These are phyloP conservation scores for Colletotrichum scovillei DNA, from an alignment of 2,329 filamentous ascomycete species.

Conservation along the genomic window DNA sequence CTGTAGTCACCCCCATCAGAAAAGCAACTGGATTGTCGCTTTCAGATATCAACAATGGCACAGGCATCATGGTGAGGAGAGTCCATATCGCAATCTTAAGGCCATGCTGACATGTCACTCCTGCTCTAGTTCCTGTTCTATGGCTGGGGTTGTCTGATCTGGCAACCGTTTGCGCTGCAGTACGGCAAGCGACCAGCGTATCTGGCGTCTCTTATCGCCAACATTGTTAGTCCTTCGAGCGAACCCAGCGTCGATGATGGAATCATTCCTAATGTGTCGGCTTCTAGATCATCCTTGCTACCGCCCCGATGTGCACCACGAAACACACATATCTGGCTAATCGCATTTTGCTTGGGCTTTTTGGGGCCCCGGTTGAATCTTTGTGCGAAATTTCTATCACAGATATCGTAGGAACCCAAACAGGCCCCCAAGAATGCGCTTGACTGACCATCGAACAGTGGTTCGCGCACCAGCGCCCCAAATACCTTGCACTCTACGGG, in stretches of 20 bases:
- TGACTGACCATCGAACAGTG: constrained; percentile 35
- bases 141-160: constrained; percentile 58
- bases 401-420: constrained; percentile 45
- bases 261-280: background rate
- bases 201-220: constrained; percentile 48
- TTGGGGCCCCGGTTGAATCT: constrained; percentile 57
- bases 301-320: constrained; percentile 42
- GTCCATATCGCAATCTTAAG: background rate
- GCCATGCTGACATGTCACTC: background rate
- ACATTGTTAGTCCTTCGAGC: constrained; percentile 39
- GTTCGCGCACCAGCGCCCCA: constrained; percentile 55
- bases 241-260: fast-evolving
- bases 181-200: constrained; percentile 57
- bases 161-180: constrained; percentile 58
- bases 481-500: constrained; percentile 56
- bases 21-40: constrained; percentile 46
- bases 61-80: constrained; percentile 47
- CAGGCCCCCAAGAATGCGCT: background rate
- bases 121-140: constrained; percentile 49
- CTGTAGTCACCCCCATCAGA: constrained; percentile 49
- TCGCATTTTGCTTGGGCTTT: constrained; percentile 56
- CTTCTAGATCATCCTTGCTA: constrained; percentile 40
- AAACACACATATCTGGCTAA: constrained; percentile 50
- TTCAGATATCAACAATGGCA: constrained; percentile 51
- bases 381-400: constrained; percentile 57